A percentile compares a stretch with the other conserved stretches of the same genome.
Evolutionary conservation across 2,329 filamentous ascomycete genomes (phyloP).

Genomic region (Sporothrix variecibatus): DNA sequence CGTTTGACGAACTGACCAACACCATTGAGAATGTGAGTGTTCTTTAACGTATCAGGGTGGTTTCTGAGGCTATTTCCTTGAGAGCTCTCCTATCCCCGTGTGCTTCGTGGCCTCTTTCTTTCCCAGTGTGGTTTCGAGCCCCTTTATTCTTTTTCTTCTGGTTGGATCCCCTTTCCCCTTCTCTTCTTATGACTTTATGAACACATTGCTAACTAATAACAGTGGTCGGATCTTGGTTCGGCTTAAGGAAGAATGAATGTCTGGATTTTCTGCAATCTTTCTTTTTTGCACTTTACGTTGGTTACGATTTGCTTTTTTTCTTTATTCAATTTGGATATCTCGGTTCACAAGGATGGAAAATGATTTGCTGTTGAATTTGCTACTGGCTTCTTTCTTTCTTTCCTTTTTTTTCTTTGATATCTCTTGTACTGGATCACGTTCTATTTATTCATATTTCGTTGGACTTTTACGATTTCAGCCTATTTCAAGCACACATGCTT

Average conservation of each 20-base stretch:
- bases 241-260: background rate
- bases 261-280: background rate
- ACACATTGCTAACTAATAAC: slow-evolving; percentile 7
- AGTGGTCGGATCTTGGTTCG: slow-evolving; percentile 25
- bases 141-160: background rate
- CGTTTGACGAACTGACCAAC: slow-evolving; percentile 77
- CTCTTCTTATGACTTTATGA: background rate
- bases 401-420: slow-evolving; percentile 4
- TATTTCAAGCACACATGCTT: background rate
- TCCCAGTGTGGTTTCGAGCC: background rate
- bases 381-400: background rate
- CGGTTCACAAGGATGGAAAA: background rate
- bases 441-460: background rate
- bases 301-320: slow-evolving; percentile 8
- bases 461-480: background rate
- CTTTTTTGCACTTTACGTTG: background rate
- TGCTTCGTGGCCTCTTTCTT: background rate
- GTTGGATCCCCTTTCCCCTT: background rate
- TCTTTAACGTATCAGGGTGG: background rate
- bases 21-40: slow-evolving; percentile 56
- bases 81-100: background rate
- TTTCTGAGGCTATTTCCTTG: background rate
- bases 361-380: background rate
- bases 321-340: background rate
- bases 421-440: background rate